A percentile compares a stretch with the other conserved stretches of the same genome.
phyloP scores from a whole-genome alignment of 331 rosid genomes.

The Quercus lobata region DNA sequence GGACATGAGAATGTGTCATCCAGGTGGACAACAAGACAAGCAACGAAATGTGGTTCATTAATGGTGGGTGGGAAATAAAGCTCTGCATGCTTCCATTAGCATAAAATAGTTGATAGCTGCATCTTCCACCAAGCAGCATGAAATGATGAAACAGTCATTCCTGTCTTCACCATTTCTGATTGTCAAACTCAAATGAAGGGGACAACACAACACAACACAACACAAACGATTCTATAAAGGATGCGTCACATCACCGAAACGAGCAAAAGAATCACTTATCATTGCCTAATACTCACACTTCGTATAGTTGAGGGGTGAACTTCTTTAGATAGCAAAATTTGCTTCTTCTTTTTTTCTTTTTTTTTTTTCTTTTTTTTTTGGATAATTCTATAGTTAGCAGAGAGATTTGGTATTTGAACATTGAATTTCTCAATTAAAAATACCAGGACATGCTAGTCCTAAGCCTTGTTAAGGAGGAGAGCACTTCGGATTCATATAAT shows the following conservation, averaged over 20 bases:
- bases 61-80: not conserved
- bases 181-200: not conserved
- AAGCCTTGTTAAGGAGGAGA: too few species aligned
- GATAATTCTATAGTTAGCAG: not conserved
- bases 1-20: conserved; percentile 23
- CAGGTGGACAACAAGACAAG: conserved; percentile 1
- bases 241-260: not conserved
- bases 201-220: too few species aligned
- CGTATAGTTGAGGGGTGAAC: too few species aligned
- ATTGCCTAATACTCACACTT: not conserved
- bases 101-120: not conserved
- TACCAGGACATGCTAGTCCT: too few species aligned
- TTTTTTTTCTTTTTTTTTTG: not conserved
- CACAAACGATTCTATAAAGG: not conserved
- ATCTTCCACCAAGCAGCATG: not conserved
- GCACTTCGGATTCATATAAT: not conserved
- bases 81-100: not conserved
- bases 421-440: too few species aligned
- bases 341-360: too few species aligned
- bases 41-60: conserved; percentile 1
- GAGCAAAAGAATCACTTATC: not conserved
- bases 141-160: not conserved
- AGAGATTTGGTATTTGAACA: too few species aligned
- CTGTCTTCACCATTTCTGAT: not conserved
- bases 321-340: too few species aligned